phyloP scores from a whole-genome alignment of 495 filamentous ascomycete species.

The Lindgomyces ingoldianus region DNA sequence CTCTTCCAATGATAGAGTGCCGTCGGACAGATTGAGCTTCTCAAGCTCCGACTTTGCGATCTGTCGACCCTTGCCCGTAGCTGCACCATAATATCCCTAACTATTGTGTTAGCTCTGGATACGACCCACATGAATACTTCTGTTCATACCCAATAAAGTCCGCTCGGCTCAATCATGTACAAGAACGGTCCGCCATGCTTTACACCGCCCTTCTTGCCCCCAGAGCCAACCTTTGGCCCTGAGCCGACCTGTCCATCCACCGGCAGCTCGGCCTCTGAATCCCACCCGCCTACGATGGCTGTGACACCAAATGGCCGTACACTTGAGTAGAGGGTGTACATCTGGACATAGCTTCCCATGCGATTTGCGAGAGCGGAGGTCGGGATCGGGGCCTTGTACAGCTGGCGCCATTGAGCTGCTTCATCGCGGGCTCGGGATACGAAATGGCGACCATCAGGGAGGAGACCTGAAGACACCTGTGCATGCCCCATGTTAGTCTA shows the following conservation, averaged over 20 bases:
- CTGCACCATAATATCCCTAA: constrained; percentile 93
- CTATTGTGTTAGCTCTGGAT: constrained; percentile 27
- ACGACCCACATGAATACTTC: not conserved
- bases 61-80: constrained; percentile 93
- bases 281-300: constrained; percentile 90
- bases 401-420: constrained; percentile 80
- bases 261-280: constrained; percentile 72
- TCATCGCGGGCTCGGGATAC: constrained; percentile 92
- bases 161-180: constrained; percentile 98
- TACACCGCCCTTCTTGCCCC: constrained; percentile 72
- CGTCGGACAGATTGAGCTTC: constrained; percentile 85
- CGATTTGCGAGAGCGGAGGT: constrained; percentile 81
- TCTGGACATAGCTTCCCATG: constrained; percentile 93
- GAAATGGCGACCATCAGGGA: constrained; percentile 94
- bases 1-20: constrained; percentile 73
- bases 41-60: constrained; percentile 96
- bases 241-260: constrained; percentile 86
- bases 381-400: constrained; percentile 90
- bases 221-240: constrained; percentile 74
- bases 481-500: not conserved
- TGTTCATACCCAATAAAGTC: constrained; percentile 78
- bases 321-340: constrained; percentile 93
- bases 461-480: constrained; percentile 90
- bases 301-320: constrained; percentile 96
- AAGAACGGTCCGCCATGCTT: constrained; percentile 85